phyloP scores from a whole-genome alignment of 495 filamentous ascomycete genomes.

The Amorphotheca resinae region DNA sequence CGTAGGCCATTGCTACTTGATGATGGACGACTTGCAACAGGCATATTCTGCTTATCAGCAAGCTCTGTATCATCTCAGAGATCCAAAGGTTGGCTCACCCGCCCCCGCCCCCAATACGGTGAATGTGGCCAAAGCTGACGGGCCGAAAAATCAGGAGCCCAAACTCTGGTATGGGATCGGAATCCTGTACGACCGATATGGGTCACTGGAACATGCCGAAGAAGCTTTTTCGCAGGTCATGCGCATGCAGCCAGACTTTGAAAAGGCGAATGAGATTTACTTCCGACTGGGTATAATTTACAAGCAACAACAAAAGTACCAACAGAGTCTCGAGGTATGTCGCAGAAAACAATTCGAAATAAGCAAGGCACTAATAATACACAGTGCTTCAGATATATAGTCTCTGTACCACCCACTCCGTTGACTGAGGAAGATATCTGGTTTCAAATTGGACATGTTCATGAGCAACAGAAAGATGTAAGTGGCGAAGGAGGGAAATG shows the following conservation, averaged over 20 bases:
- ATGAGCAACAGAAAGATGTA: constrained; percentile 98
- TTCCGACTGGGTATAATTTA: constrained; percentile 98
- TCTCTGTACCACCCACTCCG: constrained; percentile 81
- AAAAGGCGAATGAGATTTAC: constrained; percentile 99
- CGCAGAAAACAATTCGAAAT: neutral
- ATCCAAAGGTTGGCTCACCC: constrained; percentile 65
- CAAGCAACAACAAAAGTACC: constrained; percentile 95
- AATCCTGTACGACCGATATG: constrained; percentile 94
- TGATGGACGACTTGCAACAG: constrained; percentile 98
- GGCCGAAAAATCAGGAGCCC: constrained; percentile 57
- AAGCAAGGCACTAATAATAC: constrained; percentile 19
- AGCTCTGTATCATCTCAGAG: constrained; percentile 81
- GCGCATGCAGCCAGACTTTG: constrained; percentile 95
- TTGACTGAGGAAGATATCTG: constrained; percentile 97
- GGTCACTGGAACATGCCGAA: constrained; percentile 93
- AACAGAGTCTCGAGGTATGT: constrained; percentile 77
- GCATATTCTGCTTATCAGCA: constrained; percentile 97
- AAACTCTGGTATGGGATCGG: constrained; percentile 99
- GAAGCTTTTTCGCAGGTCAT: constrained; percentile 98
- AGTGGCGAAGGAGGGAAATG: constrained; percentile 26
- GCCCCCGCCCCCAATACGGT: neutral
- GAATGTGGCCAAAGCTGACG: neutral
- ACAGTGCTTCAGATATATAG: constrained; percentile 97
- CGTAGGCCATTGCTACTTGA: constrained; percentile 81
- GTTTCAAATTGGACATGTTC: constrained; percentile 99